Percentiles rank a stretch among this genome's conserved stretches.
Conservation (phyloP, 768 basidiomycete species). For the Kwoniella bestiolae region DNA sequence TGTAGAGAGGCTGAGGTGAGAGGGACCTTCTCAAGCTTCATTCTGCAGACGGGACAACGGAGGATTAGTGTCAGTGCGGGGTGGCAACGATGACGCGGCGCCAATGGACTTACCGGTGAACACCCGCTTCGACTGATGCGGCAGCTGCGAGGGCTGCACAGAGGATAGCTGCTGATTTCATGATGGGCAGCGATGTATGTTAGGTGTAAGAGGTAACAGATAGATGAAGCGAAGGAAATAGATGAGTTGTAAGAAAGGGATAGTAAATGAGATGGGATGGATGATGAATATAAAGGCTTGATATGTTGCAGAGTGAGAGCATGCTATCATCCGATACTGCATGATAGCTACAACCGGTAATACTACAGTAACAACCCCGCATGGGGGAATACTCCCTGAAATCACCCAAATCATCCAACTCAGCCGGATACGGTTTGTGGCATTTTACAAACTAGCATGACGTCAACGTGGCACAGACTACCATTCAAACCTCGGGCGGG, state of each 20-base stretch:
- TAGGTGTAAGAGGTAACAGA: neutral
- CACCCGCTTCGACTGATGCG: conserved; percentile 54
- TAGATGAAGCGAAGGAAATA: neutral
- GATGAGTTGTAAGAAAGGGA: conserved; percentile 1
- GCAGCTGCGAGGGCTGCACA: conserved; percentile 52
- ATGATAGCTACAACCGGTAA: conserved; percentile 1
- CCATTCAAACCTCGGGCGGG: too few species aligned
- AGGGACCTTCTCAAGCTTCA: conserved; percentile 86
- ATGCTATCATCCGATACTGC: neutral
- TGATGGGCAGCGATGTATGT: conserved; percentile 24
- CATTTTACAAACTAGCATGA: neutral
- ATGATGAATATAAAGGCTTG: conserved; percentile 12
- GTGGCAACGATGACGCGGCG: conserved; percentile 50
- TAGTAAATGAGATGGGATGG: neutral
- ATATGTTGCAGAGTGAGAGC: conserved; percentile 20
- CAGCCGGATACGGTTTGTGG: conserved; percentile 4
- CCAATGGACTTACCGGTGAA: conserved; percentile 53
- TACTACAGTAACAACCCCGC: neutral
- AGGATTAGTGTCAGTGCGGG: conserved; percentile 16
- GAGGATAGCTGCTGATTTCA: conserved; percentile 53
- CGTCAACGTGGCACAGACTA: neutral
- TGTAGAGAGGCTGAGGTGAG: conserved; percentile 58
- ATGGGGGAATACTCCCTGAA: neutral
- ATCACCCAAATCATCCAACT: neutral
- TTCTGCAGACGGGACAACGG: conserved; percentile 60